Base-by-base conservation (phyloP, 73 alveolate species). In the Paramecium tetraurelia region DNA sequence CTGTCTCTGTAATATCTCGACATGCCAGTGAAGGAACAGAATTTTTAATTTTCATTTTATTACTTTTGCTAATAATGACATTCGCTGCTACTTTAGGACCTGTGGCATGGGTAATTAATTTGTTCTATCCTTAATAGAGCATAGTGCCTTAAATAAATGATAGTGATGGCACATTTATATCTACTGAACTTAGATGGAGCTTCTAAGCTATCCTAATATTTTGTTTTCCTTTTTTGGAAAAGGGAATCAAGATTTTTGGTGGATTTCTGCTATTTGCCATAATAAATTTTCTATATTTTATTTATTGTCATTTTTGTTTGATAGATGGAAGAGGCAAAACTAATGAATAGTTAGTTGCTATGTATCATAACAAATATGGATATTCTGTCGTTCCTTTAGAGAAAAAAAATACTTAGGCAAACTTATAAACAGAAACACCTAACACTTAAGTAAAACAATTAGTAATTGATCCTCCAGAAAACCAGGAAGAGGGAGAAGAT, bases 141-240 rank as follows among this genome's bases (percentile, higher is more conserved):
- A 44, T 80, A 3, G 90, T 80, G 20, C 90, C 90, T 41, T 80
- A 80, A 43, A 24, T 80, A 46, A 80, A 80, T 48, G 90, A 80
- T 20, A 46, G 72, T 80, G 90, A 80, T 80, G 90, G 76, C 9
- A 80, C 90, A 21, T 80, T 44, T 46, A 10, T 80, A 20, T 24
- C 57, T 10, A 80, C 57, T 59, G 90, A 46, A 12, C 29, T 40
- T 9, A 80, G 90, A 46, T 80, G 90, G 90, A 43, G 44, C 12
- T 41, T 80, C 57, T 80, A 80, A 48, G 12, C 90, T 16, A 80
- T 80, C 24, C 29, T 80, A 18, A 80, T 80, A 3, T 80, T 80
- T 41, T 18, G 44, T 3, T 80, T 80, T 22, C 90, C 90, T 43
- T 80, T 38, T 80, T n/a, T 80, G 48, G 44, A 40, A 24, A 43